phyloP scores from a whole-genome alignment of 768 basidiomycete genomes.

The Boletus sensibilis region DNA sequence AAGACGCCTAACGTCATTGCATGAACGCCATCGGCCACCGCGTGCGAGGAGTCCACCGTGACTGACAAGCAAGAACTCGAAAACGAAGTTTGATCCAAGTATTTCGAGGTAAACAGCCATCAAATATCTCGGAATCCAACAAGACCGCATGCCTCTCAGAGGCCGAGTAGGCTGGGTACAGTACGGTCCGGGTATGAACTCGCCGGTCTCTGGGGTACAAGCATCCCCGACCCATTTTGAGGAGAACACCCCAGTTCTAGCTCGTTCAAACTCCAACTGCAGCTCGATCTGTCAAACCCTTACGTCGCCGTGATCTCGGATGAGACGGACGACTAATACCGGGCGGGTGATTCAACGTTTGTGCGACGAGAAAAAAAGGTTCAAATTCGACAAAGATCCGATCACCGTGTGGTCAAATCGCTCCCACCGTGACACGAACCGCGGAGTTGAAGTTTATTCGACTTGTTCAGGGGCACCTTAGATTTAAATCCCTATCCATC shows the following conservation, averaged over 20 bases:
- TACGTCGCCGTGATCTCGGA: background rate
- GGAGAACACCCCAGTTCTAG: too few relatives aligned
- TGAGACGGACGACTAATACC: background rate
- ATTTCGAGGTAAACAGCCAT: background rate
- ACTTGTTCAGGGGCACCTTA: too few relatives aligned
- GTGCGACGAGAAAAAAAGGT: background rate
- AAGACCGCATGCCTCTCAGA: background rate
- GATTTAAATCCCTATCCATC: background rate
- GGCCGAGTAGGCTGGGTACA: too few relatives aligned
- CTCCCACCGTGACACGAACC: background rate
- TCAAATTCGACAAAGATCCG: background rate
- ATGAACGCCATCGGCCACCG: background rate
- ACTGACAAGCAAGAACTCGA: background rate
- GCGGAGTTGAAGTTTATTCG: background rate
- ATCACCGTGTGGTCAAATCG: background rate
- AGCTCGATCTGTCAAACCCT: too few relatives aligned
- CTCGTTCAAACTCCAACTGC: too few relatives aligned
- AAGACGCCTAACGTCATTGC: background rate
- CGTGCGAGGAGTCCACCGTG: background rate
- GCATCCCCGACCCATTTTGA: too few relatives aligned
- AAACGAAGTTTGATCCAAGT: too few relatives aligned
- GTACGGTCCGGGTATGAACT: background rate
- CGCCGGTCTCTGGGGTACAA: background rate
- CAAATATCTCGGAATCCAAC: background rate
- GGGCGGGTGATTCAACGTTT: background rate